These are phyloP conservation scores for Stemphylium beticola DNA, from an alignment of 2,329 filamentous ascomycete species.

Conservation along the genomic window DNA sequence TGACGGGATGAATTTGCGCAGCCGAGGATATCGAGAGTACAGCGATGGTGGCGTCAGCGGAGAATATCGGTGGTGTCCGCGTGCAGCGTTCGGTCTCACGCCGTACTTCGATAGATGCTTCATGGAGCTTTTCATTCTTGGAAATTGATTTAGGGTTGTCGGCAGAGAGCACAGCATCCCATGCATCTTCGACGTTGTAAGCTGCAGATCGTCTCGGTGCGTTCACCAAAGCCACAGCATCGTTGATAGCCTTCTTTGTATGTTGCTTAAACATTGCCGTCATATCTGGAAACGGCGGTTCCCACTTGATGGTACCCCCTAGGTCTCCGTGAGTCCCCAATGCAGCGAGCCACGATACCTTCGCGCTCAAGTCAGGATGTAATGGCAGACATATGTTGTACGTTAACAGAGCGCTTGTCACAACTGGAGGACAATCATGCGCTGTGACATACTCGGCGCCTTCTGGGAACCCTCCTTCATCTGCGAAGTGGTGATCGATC, in stretches of 20 bases:
- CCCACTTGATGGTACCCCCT: constrained; percentile 69
- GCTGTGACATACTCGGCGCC: constrained; percentile 64
- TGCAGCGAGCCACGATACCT: constrained; percentile 65
- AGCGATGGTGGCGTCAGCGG: constrained; percentile 65
- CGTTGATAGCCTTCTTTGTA: constrained; percentile 67
- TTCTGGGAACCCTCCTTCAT: constrained; percentile 64
- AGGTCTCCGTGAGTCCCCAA: constrained; percentile 72
- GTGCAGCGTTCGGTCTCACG: constrained; percentile 67
- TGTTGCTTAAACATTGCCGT: constrained; percentile 63
- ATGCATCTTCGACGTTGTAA: constrained; percentile 66
- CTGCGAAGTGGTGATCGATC: constrained; percentile 69
- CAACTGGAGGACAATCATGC: constrained; percentile 68
- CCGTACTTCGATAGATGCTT: constrained; percentile 65
- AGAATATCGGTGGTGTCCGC: constrained; percentile 68
- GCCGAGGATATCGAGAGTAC: constrained; percentile 66
- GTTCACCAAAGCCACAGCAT: constrained; percentile 69
- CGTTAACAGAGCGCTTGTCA: constrained; percentile 68
- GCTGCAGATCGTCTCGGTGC: constrained; percentile 67
- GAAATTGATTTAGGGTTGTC: constrained; percentile 60
- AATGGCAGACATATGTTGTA: constrained; percentile 67
- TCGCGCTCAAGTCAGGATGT: constrained; percentile 58
- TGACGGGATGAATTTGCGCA: constrained; percentile 70
- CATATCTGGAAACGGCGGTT: constrained; percentile 71
- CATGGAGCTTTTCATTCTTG: constrained; percentile 56
- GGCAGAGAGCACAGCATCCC: constrained; percentile 63